Conservation (phyloP, 1,139 yeast species). For the Sugiyamaella sp. region DNA sequence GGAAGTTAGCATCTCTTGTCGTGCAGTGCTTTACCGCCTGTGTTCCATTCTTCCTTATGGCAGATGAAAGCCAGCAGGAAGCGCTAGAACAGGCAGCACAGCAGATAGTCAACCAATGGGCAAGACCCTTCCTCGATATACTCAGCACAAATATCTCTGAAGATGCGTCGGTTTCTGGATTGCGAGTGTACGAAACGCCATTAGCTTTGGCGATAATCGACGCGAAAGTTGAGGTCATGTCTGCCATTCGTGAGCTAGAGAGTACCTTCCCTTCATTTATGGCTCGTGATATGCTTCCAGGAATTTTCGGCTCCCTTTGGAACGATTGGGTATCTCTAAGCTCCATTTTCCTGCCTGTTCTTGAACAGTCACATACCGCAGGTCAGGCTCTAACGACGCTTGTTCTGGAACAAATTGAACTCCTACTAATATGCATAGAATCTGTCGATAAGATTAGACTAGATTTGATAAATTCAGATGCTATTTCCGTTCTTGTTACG, state of each 20-base stretch:
- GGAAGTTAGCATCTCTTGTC: constrained; percentile 32
- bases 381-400: constrained; percentile 8
- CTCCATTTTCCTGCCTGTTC: not conserved
- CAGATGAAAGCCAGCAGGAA: constrained; percentile 36
- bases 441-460: constrained; percentile 4
- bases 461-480: not conserved
- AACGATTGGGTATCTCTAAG: constrained; percentile 1
- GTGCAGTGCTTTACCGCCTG: constrained; percentile 40
- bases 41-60: constrained; percentile 41
- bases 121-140: constrained; percentile 30
- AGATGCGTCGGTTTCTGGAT: not conserved
- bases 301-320: constrained; percentile 12
- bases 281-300: not conserved
- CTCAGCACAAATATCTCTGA: constrained; percentile 26
- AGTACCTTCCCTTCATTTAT: constrained; percentile 35
- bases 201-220: constrained; percentile 12
- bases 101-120: constrained; percentile 38
- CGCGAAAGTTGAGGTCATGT: constrained; percentile 28
- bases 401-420: constrained; percentile 10
- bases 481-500: not conserved
- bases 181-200: not conserved
- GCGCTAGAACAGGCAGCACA: constrained; percentile 32
- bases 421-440: constrained; percentile 15
- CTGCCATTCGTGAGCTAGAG: constrained; percentile 37
- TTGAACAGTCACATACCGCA: not conserved